Evolutionary conservation across 1,139 yeast species (phyloP), one percentile per base, ranked within the genome.

Genomic region (Sugiyamaella paludigena): DNA sequence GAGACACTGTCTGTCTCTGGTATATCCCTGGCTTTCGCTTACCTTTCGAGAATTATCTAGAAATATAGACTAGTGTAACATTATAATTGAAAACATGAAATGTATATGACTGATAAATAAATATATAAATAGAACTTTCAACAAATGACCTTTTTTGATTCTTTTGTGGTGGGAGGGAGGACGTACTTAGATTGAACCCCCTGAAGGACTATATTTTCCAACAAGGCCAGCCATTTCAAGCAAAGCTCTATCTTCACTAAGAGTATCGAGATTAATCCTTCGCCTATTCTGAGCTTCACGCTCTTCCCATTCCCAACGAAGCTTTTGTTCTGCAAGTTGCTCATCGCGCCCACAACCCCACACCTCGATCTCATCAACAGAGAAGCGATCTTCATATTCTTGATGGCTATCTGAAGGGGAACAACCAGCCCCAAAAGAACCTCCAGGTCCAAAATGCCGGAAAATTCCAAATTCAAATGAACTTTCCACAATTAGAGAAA

Each of bases 251-350:
- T 89, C 96, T 59, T 89, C 97, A 1, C 84, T 87, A 59, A 86
- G 63, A 50, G 75, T 79, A 49, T 77, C 76, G 36, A 83, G 52
- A 60, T 88, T 87, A 3, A 89, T 79, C 32, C 78, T 74, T 60
- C 83, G 87, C 49, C 97, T 73, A 31, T 88, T 83, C 58, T 80
- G 78, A 0, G 95, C 95, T 63, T 87, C 96, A 45, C 81, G 75
- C 60, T 85, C 85, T 63, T 91, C 97, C 96, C 96, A 88, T 60
- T 84, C 91, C 94, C 96, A 85, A 54, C 79, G 79, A 59, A 79
- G 79, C 49, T 76, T 71, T 66, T 91, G 97, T 52, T 84, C 91
- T 28, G 78, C 84, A 44, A 88, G 70, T 55, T 87, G 95, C 53
- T 81, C 80, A 16, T 78, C 79, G 5, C 86, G 80, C 0, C 97